Conservation (phyloP, 768 basidiomycete genomes). For the Lactifluus volemus region DNA sequence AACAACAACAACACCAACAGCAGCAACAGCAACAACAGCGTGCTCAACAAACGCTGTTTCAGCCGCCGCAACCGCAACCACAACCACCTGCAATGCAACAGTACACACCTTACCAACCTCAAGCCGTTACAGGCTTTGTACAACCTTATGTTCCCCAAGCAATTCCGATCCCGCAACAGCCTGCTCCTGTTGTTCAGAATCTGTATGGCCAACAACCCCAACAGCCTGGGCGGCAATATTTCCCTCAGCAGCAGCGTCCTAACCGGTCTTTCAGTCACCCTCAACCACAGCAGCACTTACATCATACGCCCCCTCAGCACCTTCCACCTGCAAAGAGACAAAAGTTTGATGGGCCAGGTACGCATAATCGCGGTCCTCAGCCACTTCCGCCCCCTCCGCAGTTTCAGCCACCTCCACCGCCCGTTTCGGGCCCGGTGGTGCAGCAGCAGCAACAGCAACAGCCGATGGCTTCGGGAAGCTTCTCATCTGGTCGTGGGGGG, state of each 20-base stretch:
- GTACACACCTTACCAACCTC: conserved; percentile 72
- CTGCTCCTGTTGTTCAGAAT: conserved; percentile 36
- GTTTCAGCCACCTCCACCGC: conserved; percentile 51
- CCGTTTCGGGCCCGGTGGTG: conserved; percentile 26
- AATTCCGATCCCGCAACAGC: conserved; percentile 42
- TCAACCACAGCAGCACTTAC: conserved; percentile 31
- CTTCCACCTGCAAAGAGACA: conserved; percentile 89
- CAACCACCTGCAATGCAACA: conserved; percentile 50
- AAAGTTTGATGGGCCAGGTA: conserved; percentile 53
- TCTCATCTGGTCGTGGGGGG: conserved; percentile 32
- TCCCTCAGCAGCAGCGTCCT: conserved; percentile 35
- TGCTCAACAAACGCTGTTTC: conserved; percentile 42
- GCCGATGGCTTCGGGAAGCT: conserved; percentile 19
- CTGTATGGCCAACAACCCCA: conserved; percentile 24
- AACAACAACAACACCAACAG: conserved; percentile 41
- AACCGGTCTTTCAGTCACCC: conserved; percentile 32
- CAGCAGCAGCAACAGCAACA: conserved; percentile 27
- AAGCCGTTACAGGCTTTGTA: conserved; percentile 46
- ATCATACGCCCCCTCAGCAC: conserved; percentile 68
- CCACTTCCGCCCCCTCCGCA: conserved; percentile 55
- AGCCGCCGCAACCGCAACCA: conserved; percentile 41
- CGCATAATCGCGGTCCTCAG: conserved; percentile 43
- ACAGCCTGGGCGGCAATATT: conserved; percentile 39
- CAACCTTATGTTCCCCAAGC: conserved; percentile 62
- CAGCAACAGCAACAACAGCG: conserved; percentile 51